Evolutionary conservation across 352 stramenopile species (phyloP).

Genomic region (Blastocystis sp.): DNA sequence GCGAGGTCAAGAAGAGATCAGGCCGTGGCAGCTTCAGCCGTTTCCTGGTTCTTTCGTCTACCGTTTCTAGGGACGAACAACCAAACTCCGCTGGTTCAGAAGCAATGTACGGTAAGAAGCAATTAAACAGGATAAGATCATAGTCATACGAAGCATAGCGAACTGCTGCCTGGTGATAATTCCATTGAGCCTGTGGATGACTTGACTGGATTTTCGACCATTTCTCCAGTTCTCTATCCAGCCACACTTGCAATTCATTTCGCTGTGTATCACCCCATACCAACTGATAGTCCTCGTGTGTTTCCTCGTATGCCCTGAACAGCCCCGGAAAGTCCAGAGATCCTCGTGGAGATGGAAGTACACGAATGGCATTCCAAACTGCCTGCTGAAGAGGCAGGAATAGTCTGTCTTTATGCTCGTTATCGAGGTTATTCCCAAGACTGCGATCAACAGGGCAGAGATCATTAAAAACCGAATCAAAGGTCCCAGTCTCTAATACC

Average conservation of each 20-base stretch:
- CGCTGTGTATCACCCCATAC: slow-evolving; percentile 5
- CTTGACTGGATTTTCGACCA: neutral
- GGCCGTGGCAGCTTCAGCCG: neutral
- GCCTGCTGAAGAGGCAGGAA: neutral
- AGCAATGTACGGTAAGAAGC: slow-evolving; percentile 31
- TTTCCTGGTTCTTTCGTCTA: too few species aligned
- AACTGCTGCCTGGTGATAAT: neutral
- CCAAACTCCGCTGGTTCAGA: neutral
- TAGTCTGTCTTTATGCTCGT: neutral
- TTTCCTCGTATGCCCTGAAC: neutral
- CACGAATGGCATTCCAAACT: neutral
- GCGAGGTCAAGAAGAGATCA: neutral
- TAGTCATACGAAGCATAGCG: slow-evolving; percentile 1
- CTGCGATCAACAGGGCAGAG: neutral
- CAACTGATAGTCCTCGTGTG: neutral
- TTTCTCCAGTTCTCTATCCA: neutral
- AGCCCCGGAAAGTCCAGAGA: neutral
- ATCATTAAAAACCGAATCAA: neutral
- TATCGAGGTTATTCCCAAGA: neutral
- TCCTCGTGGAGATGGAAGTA: neutral
- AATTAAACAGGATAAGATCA: neutral
- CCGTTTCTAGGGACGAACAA: neutral
- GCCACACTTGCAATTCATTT: neutral
- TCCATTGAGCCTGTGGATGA: neutral
- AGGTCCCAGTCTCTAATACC: neutral